These are phyloP conservation scores for Xylariaceae sp. DNA, from an alignment of 2,329 filamentous ascomycete species.

Conservation along the genomic window DNA sequence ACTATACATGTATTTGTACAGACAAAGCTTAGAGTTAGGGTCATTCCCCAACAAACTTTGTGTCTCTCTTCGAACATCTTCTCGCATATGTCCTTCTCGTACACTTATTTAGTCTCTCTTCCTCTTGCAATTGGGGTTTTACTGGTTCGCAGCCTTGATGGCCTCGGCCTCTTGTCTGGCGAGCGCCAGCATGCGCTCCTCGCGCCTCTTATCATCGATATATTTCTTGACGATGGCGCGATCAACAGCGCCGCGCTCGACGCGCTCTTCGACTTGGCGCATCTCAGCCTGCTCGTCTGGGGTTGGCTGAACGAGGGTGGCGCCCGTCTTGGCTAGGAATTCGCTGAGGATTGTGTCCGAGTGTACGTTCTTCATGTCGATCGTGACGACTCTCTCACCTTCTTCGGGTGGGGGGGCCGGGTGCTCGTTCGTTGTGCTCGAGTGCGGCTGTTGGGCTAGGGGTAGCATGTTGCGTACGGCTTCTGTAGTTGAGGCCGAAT, in stretches of 20 bases:
- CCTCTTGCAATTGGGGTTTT: no score
- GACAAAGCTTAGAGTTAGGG: no score
- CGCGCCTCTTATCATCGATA: slow-evolving; percentile 64
- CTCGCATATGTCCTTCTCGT: slow-evolving; percentile 8
- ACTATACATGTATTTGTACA: slow-evolving; percentile 32
- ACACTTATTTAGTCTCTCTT: background rate
- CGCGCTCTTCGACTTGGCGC: slow-evolving; percentile 61
- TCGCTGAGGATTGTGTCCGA: slow-evolving; percentile 68
- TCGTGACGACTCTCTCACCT: slow-evolving; percentile 58
- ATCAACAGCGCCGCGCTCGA: slow-evolving; percentile 59
- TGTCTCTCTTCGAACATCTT: no score
- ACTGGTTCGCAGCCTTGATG: slow-evolving; percentile 47
- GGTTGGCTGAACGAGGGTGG: slow-evolving; percentile 61
- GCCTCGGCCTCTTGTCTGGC: slow-evolving; percentile 59
- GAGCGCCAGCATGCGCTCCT: slow-evolving; percentile 64
- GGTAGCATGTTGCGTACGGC: slow-evolving; percentile 36
- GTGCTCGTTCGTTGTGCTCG: slow-evolving; percentile 55
- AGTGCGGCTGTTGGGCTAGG: slow-evolving; percentile 50
- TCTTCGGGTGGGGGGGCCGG: slow-evolving; percentile 56
- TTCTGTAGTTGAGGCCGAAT: slow-evolving; percentile 20
- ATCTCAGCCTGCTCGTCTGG: slow-evolving; percentile 66
- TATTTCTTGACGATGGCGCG: slow-evolving; percentile 59
- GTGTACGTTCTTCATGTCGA: slow-evolving; percentile 69
- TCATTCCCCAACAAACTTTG: no score
- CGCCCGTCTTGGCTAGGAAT: slow-evolving; percentile 68